Conservation (phyloP, 2,329 filamentous ascomycete species). For the Aspergillus amoenus region DNA sequence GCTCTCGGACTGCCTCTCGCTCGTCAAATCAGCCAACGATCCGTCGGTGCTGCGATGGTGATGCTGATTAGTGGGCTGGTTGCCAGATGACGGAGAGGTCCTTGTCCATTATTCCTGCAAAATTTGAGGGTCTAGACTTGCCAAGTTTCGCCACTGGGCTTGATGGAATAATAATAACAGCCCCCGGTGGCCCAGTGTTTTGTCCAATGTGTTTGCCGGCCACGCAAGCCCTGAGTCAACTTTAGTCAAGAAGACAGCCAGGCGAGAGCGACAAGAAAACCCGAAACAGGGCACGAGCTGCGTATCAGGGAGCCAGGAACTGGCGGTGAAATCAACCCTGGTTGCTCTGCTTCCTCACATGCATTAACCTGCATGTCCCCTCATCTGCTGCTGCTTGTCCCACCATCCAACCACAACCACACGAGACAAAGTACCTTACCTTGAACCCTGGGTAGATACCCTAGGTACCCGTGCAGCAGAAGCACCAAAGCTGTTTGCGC, state of each 20-base stretch:
- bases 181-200: not conserved
- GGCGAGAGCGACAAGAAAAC: not conserved
- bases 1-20: not conserved
- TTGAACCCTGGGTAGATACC: too few species aligned
- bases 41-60: not conserved
- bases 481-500: not conserved
- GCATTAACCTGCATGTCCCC: conserved; percentile 2
- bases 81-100: not conserved
- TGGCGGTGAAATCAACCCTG: not conserved
- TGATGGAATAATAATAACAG: not conserved
- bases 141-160: not conserved
- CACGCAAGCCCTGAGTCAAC: not conserved
- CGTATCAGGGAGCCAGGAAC: not conserved
- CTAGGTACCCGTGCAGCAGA: not conserved
- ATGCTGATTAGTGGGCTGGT: not conserved
- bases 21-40: not conserved
- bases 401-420: not conserved
- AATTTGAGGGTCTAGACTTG: not conserved
- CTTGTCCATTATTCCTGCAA: not conserved
- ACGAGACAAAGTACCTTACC: not conserved
- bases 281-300: not conserved
- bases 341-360: not conserved
- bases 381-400: conserved; percentile 1
- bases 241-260: not conserved
- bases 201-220: not conserved